Base-by-base conservation (phyloP, 1,284 basidiomycete genomes). In the Tylopilus sp. region DNA sequence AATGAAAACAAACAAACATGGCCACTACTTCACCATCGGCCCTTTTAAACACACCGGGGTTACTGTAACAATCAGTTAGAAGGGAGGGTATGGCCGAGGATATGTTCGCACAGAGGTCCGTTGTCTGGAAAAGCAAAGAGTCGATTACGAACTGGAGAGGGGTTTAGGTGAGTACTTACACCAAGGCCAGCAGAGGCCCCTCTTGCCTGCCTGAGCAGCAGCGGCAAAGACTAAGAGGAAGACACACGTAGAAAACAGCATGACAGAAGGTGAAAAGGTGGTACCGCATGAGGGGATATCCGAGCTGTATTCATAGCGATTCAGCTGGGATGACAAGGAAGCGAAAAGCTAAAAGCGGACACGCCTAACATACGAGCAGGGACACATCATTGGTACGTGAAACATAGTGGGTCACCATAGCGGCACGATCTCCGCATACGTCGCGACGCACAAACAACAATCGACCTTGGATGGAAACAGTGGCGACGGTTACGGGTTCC, bases 11-110 rank as follows among this genome's bases (percentile, higher is more conserved):
- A n/a, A 14, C 57, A 11, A 58, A 69, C 69, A 68, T 71, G 29
- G 67, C 66, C 4, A 69, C 66, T 4, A 70, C 66, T 56, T 69
- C 35, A 36, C 64, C 62, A 5, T 56, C 36, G 6, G 55, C 58
- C 18, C 57, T 64, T 34, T 67, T 68, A 31, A 68, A 55, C 5
- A 62, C 46, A 12, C 56, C 64, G 4, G 70, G 68, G 31, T 69
- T 24, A 17, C 67, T 69, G 42, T 46, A 15, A 3, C 10, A 29
- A 26, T 21, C 28, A n/a, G 31, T 60, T n/a, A 48, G 29, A 21
- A 46, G 2, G 4, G 7, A 10, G 31, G 7, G 3, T 11, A 44
- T 34, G 9, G 2, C 6, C 3, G 21, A 24, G 47, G 26, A 31
- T 40, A 33, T 0, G 3, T 29, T 42, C 58, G 38, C n/a, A 62